Conservation (phyloP, 1,284 basidiomycete species). For the Calocybe gambosa region DNA sequence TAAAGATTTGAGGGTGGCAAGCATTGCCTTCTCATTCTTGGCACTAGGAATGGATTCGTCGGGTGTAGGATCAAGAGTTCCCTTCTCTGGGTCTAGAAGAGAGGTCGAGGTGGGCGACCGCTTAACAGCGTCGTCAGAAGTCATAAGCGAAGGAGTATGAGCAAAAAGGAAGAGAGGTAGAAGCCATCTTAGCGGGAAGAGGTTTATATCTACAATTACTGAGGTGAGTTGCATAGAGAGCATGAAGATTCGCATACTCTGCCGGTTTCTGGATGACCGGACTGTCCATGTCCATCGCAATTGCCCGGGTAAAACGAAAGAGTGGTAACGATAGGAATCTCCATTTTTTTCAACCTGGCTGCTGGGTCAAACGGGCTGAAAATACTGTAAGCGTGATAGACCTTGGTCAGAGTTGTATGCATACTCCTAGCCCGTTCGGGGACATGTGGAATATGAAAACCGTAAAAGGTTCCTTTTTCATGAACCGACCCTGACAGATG, state of each 20-base stretch:
- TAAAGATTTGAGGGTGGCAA: slow-evolving; percentile 18
- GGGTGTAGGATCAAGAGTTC: slow-evolving; percentile 37
- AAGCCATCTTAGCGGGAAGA: background rate
- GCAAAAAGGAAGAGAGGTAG: slow-evolving; percentile 14
- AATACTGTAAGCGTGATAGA: background rate
- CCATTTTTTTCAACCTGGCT: background rate
- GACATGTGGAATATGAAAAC: background rate
- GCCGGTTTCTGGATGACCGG: background rate
- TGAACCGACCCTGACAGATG: background rate
- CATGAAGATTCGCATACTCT: slow-evolving; percentile 1
- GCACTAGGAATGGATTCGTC: slow-evolving; percentile 14
- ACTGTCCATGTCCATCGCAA: background rate
- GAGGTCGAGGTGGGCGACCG: slow-evolving; percentile 22
- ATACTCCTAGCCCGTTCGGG: background rate
- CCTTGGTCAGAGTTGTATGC: background rate
- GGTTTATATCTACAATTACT: slow-evolving; percentile 3
- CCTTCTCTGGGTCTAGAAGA: slow-evolving; percentile 52
- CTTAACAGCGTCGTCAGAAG: slow-evolving; percentile 32
- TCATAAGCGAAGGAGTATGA: slow-evolving; percentile 17
- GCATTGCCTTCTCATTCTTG: slow-evolving; percentile 19
- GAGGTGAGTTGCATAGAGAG: background rate
- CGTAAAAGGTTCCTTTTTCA: slow-evolving; percentile 1
- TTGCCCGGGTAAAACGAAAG: background rate
- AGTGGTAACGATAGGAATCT: background rate
- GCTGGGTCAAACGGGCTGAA: too few species aligned